phyloP scores from a whole-genome alignment of 805 yeast species.

The Dipodascopsis tothii region DNA sequence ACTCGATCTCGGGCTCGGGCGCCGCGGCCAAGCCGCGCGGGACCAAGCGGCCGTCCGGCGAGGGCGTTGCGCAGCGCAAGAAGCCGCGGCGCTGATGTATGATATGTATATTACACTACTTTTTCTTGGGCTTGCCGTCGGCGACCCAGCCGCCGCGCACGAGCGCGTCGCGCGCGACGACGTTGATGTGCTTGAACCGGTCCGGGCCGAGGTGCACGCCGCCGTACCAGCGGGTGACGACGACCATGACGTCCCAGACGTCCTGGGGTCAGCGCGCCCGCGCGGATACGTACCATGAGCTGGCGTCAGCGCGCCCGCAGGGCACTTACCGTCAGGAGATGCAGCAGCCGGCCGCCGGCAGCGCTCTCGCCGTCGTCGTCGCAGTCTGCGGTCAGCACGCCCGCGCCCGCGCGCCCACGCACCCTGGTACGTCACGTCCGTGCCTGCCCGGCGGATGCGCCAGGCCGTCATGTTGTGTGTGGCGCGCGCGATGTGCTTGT shows the following conservation, averaged over 20 bases:
- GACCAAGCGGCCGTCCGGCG: not conserved
- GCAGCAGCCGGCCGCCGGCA: conserved; percentile 58
- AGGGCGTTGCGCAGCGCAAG: not conserved
- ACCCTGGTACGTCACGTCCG: conserved; percentile 51
- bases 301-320: not conserved
- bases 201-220: conserved; percentile 90
- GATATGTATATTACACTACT: not conserved
- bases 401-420: not conserved
- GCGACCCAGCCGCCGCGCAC: conserved; percentile 46
- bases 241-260: conserved; percentile 76
- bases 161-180: conserved; percentile 80
- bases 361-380: conserved; percentile 98
- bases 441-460: conserved; percentile 50
- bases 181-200: conserved; percentile 80
- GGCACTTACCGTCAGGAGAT: conserved; percentile 24
- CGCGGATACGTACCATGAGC: conserved; percentile 15
- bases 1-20: conserved; percentile 13
- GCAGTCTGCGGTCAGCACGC: conserved; percentile 45
- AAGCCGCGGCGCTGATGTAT: not conserved
- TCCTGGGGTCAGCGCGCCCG: conserved; percentile 36
- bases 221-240: conserved; percentile 87
- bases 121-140: conserved; percentile 32
- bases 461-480: conserved; percentile 82
- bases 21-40: not conserved
- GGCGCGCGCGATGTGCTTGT: conserved; percentile 56